Evolutionary conservation across 176 grass and related monocot species (phyloP).

Genomic region (Juncus inflexus): DNA sequence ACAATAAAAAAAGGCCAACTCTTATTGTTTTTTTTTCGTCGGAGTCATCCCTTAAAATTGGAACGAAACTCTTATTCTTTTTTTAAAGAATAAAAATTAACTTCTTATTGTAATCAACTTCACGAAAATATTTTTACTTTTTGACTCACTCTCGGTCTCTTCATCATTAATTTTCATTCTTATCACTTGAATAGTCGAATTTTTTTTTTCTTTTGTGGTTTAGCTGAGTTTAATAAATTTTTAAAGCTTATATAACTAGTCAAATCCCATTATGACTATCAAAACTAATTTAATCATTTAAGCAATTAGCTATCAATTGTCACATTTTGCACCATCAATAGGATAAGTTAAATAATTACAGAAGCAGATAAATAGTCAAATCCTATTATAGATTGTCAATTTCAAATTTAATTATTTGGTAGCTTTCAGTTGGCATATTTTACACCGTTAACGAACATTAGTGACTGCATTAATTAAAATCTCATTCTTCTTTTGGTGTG

Average conservation of each 20-base stretch:
- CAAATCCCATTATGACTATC: conserved; percentile 6
- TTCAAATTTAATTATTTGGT: not conserved
- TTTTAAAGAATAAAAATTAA: too few species aligned
- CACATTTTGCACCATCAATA: too few species aligned
- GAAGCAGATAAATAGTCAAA: conserved; percentile 18
- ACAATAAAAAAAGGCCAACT: too few species aligned
- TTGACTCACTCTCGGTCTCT: too few species aligned
- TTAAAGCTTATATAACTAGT: not conserved
- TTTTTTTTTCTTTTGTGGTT: not conserved
- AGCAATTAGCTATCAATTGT: too few species aligned
- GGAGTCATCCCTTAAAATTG: too few species aligned
- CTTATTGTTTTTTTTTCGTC: too few species aligned
- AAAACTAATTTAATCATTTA: conserved; percentile 10
- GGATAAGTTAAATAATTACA: not conserved
- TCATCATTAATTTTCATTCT: too few species aligned
- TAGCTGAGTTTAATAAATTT: not conserved
- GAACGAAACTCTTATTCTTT: too few species aligned
- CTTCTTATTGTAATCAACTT: too few species aligned
- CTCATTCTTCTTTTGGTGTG: not conserved
- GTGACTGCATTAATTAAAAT: conserved; percentile 6
- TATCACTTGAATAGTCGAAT: too few species aligned
- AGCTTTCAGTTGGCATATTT: conserved; percentile 26
- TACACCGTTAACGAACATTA: not conserved
- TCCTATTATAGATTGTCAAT: conserved; percentile 10
- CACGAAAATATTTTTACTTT: too few species aligned